Conservation (phyloP, 352 stramenopile species). For the Thalassiosira allenii region DNA sequence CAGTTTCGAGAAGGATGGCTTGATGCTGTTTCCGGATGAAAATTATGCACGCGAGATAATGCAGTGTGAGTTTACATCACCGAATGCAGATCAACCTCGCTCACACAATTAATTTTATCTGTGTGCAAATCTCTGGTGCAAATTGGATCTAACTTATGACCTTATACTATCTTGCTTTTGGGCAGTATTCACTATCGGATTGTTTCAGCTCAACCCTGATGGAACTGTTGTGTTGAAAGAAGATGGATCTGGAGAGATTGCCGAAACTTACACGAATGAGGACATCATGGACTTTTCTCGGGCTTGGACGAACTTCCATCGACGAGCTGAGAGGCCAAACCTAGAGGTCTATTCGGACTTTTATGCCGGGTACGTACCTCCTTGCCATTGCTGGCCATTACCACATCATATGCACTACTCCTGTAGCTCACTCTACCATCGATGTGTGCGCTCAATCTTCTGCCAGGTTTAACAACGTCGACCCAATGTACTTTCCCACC, state of each 20-base stretch:
- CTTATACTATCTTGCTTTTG: not conserved
- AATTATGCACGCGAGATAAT: slow-evolving; percentile 69
- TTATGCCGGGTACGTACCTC: too few relatives aligned
- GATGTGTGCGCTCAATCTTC: slow-evolving; percentile 38
- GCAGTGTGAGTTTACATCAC: slow-evolving; percentile 28
- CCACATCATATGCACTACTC: too few relatives aligned
- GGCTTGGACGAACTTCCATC: slow-evolving; percentile 68
- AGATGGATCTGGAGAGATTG: slow-evolving; percentile 16
- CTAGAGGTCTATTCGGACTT: slow-evolving; percentile 30
- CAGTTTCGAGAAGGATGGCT: not conserved
- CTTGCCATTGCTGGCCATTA: not conserved
- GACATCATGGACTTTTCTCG: slow-evolving; percentile 66
- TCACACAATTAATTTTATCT: not conserved
- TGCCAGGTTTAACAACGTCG: slow-evolving; percentile 43
- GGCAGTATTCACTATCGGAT: slow-evolving; percentile 69
- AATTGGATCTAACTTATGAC: too few relatives aligned
- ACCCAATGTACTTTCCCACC: not conserved
- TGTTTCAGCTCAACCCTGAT: slow-evolving; percentile 73
- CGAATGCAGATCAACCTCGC: not conserved
- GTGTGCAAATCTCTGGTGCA: not conserved
- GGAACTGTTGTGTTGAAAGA: slow-evolving; percentile 67
- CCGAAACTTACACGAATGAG: slow-evolving; percentile 69
- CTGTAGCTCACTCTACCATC: slow-evolving; percentile 53
- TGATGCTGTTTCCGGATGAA: slow-evolving; percentile 32
- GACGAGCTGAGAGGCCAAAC: slow-evolving; percentile 29